Percentiles rank a stretch among this genome's conserved stretches.
Evolutionary conservation across 495 filamentous ascomycete genomes (phyloP).

Genomic region (Xylaria curta): DNA sequence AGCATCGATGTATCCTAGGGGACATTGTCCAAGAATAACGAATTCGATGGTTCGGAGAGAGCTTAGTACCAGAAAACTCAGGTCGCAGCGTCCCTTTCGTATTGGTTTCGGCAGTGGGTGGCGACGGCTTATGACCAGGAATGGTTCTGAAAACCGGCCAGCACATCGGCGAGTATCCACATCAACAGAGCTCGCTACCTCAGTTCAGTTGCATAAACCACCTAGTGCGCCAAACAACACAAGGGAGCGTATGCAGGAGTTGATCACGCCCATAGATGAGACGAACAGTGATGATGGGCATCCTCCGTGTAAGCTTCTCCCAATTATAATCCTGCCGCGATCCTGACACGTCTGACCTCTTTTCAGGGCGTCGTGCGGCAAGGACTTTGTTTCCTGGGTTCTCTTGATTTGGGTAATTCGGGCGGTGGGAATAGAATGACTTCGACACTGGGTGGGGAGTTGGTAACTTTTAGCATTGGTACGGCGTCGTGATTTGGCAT

Average conservation of each 20-base stretch:
- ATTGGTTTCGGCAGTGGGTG: slow-evolving; percentile 2
- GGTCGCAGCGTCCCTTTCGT: slow-evolving; percentile 33
- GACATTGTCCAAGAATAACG: slow-evolving; percentile 75
- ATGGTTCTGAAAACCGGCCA: background rate
- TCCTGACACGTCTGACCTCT: slow-evolving; percentile 12
- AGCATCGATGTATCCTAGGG: slow-evolving; percentile 68
- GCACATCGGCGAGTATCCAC: background rate
- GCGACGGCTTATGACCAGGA: slow-evolving; percentile 1
- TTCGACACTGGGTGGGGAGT: background rate
- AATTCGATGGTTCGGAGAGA: slow-evolving; percentile 84
- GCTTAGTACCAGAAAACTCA: slow-evolving; percentile 57
- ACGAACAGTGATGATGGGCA: slow-evolving; percentile 42
- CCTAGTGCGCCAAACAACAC: slow-evolving; percentile 28
- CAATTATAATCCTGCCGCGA: background rate
- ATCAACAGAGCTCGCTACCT: slow-evolving; percentile 27
- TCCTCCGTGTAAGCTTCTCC: slow-evolving; percentile 35
- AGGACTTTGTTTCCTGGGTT: slow-evolving; percentile 25
- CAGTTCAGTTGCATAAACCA: slow-evolving; percentile 34
- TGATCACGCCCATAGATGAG: slow-evolving; percentile 40
- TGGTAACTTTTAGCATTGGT: slow-evolving; percentile 15
- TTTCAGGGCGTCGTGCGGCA: slow-evolving; percentile 23
- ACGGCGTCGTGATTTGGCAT: slow-evolving; percentile 20
- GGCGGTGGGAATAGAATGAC: background rate
- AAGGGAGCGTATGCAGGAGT: slow-evolving; percentile 38
- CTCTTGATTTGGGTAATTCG: slow-evolving; percentile 5